Base-by-base conservation (phyloP, 2,329 filamentous ascomycete genomes). In the Trichoderma brevicompactum region DNA sequence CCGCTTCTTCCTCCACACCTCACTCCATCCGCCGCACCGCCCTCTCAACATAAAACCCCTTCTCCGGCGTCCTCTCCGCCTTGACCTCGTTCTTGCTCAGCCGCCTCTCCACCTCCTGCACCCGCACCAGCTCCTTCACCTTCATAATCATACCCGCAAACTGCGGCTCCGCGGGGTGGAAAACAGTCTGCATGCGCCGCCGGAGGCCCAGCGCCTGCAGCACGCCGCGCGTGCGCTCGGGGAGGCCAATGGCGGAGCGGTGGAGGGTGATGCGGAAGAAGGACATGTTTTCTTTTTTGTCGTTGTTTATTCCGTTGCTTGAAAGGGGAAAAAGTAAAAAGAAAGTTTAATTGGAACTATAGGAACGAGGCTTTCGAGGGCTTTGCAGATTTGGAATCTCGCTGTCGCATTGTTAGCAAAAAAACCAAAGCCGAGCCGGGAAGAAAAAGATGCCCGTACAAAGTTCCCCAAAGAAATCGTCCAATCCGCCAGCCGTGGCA, bases 241-340 rank as follows among this genome's bases (percentile, higher is more conserved):
- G 94, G 53, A 97, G 88, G 68, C 94, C 94, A 79, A 97, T 97
- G 73, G 90, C 89, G 65, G 90, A 94, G 75, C 94, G 92, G 79
- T 95, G 87, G 65, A 97, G 90, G 55, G 92, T 96, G 77, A 97
- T 92, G 75, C 92, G 90, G 84, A 97, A 97, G 83, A 86, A 96
- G 65, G 88, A 83, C 89, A 93, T 93, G 28, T 10, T 58, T 7
- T 53, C 8, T 32, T 41, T 52, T 32, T 32, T 17, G 36, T 10
- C 36, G 36, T 3, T 3, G 36, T 10, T 38, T 10, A 10, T 38
- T 38, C 36, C 10, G 36, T 38, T 38, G 36, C 36, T 10, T 3
- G 36, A 6, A 7, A 7, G 3, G 36, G 5, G 36, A 10, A 28
- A 28, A 28, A 28, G 23, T 28, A 28, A 28, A 28, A 28, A 3